Conservation (phyloP, 116 monocot species). For the Phalaenopsis hybrid region DNA sequence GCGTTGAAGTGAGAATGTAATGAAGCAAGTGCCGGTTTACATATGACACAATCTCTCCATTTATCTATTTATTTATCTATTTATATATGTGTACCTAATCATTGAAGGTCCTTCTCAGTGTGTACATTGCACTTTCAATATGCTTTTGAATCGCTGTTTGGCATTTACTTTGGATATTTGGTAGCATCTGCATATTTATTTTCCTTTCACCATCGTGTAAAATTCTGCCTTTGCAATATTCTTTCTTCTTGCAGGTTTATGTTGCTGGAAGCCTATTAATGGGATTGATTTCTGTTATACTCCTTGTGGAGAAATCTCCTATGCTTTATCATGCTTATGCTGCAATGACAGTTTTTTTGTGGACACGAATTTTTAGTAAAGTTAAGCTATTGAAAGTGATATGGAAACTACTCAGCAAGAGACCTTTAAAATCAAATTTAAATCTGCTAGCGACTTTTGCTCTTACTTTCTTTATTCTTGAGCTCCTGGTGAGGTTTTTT, state of each 20-base stretch:
- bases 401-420: slow-evolving; percentile 35
- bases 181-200: neutral
- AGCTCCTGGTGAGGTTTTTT: slow-evolving; percentile 59
- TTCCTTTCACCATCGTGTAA: neutral
- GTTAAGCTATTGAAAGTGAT: slow-evolving; percentile 34
- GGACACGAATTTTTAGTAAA: slow-evolving; percentile 58
- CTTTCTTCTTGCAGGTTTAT: slow-evolving; percentile 52
- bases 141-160: neutral
- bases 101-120: too few relatives aligned
- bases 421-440: slow-evolving; percentile 24
- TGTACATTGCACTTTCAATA: too few relatives aligned
- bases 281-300: slow-evolving; percentile 42
- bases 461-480: slow-evolving; percentile 53
- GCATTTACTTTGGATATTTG: neutral
- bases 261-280: slow-evolving; percentile 45
- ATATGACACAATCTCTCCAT: neutral
- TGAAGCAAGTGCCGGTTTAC: neutral
- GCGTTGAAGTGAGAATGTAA: neutral
- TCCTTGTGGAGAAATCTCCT: slow-evolving; percentile 70
- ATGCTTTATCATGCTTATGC: slow-evolving; percentile 77
- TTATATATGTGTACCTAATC: too few relatives aligned
- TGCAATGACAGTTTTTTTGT: slow-evolving; percentile 57
- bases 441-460: slow-evolving; percentile 34
- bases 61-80: neutral
- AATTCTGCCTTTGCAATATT: neutral